Percentiles rank a stretch among this genome's conserved stretches.
These are phyloP conservation scores for Ilyonectria destructans DNA, from an alignment of 2,329 filamentous ascomycete genomes.

Conservation along the genomic window DNA sequence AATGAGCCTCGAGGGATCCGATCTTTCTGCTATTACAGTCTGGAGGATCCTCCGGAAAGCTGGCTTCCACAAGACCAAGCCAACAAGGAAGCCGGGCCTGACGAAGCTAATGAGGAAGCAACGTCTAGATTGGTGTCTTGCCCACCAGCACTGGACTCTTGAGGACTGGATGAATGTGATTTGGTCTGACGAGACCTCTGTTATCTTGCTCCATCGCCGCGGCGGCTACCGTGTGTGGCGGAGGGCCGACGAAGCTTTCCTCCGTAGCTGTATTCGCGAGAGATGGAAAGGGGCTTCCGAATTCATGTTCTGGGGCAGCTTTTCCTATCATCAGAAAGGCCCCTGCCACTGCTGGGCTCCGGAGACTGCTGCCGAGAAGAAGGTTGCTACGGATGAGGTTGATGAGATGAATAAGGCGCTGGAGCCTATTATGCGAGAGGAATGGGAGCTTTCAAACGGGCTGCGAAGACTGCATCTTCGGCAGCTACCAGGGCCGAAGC, in stretches of 20 bases:
- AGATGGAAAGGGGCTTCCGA: slow-evolving; percentile 37
- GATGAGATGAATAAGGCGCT: slow-evolving; percentile 38
- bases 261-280: slow-evolving; percentile 36
- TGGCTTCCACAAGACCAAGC: slow-evolving; percentile 25
- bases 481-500: too few species aligned
- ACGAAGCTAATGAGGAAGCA: neutral
- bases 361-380: slow-evolving; percentile 34
- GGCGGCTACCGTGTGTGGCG: slow-evolving; percentile 35
- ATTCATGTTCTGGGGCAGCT: slow-evolving; percentile 43
- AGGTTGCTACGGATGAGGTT: neutral
- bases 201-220: slow-evolving; percentile 27
- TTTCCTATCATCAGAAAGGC: slow-evolving; percentile 40
- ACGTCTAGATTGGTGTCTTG: slow-evolving; percentile 8
- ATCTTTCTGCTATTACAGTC: neutral
- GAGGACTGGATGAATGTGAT: slow-evolving; percentile 37
- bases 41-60: slow-evolving; percentile 18
- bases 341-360: slow-evolving; percentile 35
- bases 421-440: slow-evolving; percentile 25
- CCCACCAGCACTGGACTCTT: slow-evolving; percentile 20
- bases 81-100: slow-evolving; percentile 28
- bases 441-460: slow-evolving; percentile 35
- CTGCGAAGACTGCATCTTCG: slow-evolving; percentile 22
- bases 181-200: slow-evolving; percentile 34
- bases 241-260: slow-evolving; percentile 23
- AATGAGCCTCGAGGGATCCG: neutral